These are phyloP conservation scores for Calonectria crousiana DNA, from an alignment of 2,329 filamentous ascomycete species.

Conservation along the genomic window DNA sequence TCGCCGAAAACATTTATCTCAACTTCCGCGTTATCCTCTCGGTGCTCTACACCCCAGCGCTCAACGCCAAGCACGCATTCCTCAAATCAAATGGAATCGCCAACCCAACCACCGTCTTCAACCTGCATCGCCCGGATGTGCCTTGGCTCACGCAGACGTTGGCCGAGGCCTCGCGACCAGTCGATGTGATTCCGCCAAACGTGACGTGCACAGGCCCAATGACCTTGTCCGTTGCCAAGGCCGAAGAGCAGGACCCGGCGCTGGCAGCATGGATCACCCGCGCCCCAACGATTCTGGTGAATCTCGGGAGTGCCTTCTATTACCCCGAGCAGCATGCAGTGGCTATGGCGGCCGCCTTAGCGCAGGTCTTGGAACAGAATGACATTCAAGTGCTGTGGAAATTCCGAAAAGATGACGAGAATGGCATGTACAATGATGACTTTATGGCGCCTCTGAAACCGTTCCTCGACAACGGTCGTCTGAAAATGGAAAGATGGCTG, in stretches of 20 bases:
- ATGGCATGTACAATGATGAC: not conserved
- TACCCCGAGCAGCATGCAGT: slow-evolving; percentile 39
- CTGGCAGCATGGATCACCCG: slow-evolving; percentile 56
- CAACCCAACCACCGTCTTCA: slow-evolving; percentile 36
- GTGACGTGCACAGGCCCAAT: slow-evolving; percentile 56
- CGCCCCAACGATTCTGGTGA: slow-evolving; percentile 60
- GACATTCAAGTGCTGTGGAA: not conserved
- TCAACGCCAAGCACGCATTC: slow-evolving; percentile 45
- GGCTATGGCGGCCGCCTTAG: slow-evolving; percentile 42
- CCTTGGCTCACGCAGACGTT: slow-evolving; percentile 44
- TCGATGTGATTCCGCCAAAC: slow-evolving; percentile 51
- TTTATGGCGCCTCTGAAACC: not conserved
- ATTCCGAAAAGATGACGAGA: not conserved
- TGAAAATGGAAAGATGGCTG: not conserved
- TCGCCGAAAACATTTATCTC: slow-evolving; percentile 55
- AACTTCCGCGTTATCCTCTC: slow-evolving; percentile 35
- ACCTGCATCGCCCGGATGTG: slow-evolving; percentile 37
- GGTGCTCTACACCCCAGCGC: slow-evolving; percentile 20
- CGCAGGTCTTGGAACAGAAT: not conserved
- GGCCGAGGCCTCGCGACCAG: slow-evolving; percentile 44
- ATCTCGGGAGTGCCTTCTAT: slow-evolving; percentile 56
- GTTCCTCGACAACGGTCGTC: not conserved
- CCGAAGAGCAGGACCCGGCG: slow-evolving; percentile 55
- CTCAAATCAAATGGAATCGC: slow-evolving; percentile 45
- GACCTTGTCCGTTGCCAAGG: slow-evolving; percentile 50